phyloP scores from a whole-genome alignment of 2,329 filamentous ascomycete species.

The Colletotrichum sp. region DNA sequence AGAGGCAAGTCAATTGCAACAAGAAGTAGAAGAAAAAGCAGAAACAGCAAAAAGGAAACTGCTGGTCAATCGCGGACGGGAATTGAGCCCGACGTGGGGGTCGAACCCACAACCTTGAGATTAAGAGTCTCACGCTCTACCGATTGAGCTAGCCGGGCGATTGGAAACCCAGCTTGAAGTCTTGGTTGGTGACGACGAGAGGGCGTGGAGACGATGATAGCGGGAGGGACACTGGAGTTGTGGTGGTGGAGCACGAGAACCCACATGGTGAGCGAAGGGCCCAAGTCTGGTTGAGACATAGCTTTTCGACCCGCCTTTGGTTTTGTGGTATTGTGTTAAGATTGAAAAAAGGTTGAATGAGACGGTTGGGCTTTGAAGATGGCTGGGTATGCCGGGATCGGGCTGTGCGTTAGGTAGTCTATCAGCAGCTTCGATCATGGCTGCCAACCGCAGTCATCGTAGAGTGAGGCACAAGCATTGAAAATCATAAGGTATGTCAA shows the following conservation, averaged over 20 bases:
- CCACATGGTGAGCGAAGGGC: neutral
- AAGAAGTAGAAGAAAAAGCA: too few relatives aligned
- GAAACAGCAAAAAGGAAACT: neutral
- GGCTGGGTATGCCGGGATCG: too few relatives aligned
- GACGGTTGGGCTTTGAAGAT: fast-evolving
- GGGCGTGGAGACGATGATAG: neutral
- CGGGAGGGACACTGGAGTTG: neutral
- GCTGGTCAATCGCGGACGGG: constrained; percentile 12
- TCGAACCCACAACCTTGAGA: constrained; percentile 64
- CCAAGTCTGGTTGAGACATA: neutral
- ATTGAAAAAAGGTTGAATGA: fast-evolving
- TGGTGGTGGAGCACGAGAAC: neutral
- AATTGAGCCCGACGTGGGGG: constrained; percentile 21
- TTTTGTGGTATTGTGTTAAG: neutral
- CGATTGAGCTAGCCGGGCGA: constrained; percentile 69
- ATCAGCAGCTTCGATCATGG: fast-evolving
- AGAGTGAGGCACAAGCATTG: neutral
- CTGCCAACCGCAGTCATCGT: fast-evolving
- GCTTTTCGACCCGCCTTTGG: too few relatives aligned
- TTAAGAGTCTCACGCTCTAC: constrained; percentile 78
- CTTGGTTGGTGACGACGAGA: neutral
- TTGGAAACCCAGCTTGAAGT: neutral
- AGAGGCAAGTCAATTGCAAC: too few relatives aligned
- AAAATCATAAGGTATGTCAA: too few relatives aligned
- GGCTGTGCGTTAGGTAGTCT: too few relatives aligned